These are phyloP conservation scores for Penicillium vulpinum DNA, from an alignment of 2,329 filamentous ascomycete species.

Conservation along the genomic window DNA sequence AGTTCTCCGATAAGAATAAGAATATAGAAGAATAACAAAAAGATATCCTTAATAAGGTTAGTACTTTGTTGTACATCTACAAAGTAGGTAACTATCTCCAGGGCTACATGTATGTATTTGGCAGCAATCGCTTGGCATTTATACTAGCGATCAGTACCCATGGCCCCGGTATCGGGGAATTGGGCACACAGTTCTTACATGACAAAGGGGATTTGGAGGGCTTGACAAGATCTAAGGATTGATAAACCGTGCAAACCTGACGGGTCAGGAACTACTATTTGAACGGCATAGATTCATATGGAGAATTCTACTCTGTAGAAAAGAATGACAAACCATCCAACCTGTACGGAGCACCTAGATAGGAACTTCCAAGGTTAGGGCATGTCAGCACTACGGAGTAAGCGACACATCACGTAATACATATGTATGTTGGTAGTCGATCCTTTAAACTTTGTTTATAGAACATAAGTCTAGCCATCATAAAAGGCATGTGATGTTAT, in stretches of 20 bases:
- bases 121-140: neutral
- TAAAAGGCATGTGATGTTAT: neutral
- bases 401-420: neutral
- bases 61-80: neutral
- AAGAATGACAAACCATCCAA: neutral
- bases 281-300: too few relatives aligned
- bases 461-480: neutral
- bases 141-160: neutral
- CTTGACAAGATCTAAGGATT: neutral
- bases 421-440: neutral
- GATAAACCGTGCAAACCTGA: neutral
- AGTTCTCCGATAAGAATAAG: neutral
- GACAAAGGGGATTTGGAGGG: neutral
- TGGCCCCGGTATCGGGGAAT: neutral
- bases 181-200: neutral
- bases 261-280: too few relatives aligned
- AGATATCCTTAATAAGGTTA: neutral
- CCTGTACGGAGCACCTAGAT: too few relatives aligned
- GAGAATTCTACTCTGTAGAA: neutral
- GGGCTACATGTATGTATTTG: neutral
- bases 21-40: neutral
- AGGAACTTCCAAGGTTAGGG: too few relatives aligned
- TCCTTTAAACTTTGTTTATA: neutral
- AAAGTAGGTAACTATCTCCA: too few relatives aligned
- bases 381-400: neutral